Percentiles rank a stretch among this genome's conserved stretches.
These are phyloP conservation scores for Inonotus obliquus DNA, from an alignment of 1,284 basidiomycete genomes.

Conservation along the genomic window DNA sequence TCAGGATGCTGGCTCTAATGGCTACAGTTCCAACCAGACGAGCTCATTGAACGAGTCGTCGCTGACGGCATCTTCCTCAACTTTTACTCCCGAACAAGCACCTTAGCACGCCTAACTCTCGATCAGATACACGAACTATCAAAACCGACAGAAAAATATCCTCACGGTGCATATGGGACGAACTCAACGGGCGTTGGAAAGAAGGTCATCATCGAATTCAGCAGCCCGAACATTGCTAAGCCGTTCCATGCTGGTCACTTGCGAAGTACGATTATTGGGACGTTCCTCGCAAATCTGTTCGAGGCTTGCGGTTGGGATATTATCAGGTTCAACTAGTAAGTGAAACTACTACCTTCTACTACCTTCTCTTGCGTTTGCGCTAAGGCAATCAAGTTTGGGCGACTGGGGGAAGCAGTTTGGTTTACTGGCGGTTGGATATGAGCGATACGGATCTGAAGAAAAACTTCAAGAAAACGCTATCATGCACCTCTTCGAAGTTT, in stretches of 20 bases:
- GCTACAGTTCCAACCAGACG: slow-evolving; percentile 61
- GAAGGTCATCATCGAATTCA: slow-evolving; percentile 83
- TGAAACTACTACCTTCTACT: background rate
- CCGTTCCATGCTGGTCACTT: slow-evolving; percentile 98
- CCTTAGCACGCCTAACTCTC: slow-evolving; percentile 75
- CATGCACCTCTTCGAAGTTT: slow-evolving; percentile 92
- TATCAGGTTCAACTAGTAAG: slow-evolving; percentile 78
- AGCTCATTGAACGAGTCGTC: slow-evolving; percentile 61
- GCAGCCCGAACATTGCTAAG: slow-evolving; percentile 97
- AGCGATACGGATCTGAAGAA: slow-evolving; percentile 86
- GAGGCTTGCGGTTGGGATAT: slow-evolving; percentile 94
- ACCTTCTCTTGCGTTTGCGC: background rate
- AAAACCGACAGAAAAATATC: slow-evolving; percentile 29
- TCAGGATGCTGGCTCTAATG: background rate
- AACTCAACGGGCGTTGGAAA: slow-evolving; percentile 78
- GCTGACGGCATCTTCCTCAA: slow-evolving; percentile 80
- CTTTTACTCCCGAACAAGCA: slow-evolving; percentile 70
- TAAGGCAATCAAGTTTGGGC: slow-evolving; percentile 45
- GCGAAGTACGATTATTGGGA: slow-evolving; percentile 96
- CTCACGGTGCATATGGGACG: slow-evolving; percentile 58
- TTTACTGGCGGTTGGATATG: slow-evolving; percentile 88
- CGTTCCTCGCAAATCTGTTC: slow-evolving; percentile 90
- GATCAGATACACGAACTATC: slow-evolving; percentile 78
- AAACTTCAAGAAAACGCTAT: slow-evolving; percentile 87
- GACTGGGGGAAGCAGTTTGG: slow-evolving; percentile 91